Percentiles rank a stretch among this genome's conserved stretches.
These are phyloP conservation scores for Rhodotorula sphaerocarpa DNA, from an alignment of 768 basidiomycete species.

Conservation along the genomic window DNA sequence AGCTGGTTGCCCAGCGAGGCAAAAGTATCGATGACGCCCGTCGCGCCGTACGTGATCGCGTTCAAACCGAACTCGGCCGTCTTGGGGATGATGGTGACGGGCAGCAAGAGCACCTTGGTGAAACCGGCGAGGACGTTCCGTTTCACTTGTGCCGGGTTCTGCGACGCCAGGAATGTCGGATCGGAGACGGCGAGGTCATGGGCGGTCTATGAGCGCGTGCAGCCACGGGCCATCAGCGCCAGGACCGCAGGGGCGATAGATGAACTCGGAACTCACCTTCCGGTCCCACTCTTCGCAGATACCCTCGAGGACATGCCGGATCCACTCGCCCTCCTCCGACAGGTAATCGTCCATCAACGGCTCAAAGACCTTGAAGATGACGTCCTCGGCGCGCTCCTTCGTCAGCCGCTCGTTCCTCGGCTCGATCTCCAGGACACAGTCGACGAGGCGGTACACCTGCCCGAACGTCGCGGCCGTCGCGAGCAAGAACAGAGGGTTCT, in stretches of 20 bases:
- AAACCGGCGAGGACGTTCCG: slow-evolving; percentile 87
- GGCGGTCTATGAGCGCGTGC: slow-evolving; percentile 17
- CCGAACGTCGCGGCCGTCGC: slow-evolving; percentile 83
- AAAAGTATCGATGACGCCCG: slow-evolving; percentile 38
- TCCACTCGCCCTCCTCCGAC: slow-evolving; percentile 78
- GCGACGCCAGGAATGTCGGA: slow-evolving; percentile 65
- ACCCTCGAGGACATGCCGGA: slow-evolving; percentile 63
- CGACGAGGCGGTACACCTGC: slow-evolving; percentile 79
- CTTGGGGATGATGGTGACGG: slow-evolving; percentile 91
- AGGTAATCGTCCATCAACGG: slow-evolving; percentile 95
- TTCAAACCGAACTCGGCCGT: slow-evolving; percentile 49
- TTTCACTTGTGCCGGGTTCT: slow-evolving; percentile 85
- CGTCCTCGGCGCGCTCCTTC: slow-evolving; percentile 62
- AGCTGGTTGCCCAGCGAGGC: slow-evolving; percentile 24
- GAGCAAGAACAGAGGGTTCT: slow-evolving; percentile 63
- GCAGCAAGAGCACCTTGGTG: slow-evolving; percentile 75
- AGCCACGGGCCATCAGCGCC: no score
- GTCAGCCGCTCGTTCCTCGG: slow-evolving; percentile 44
- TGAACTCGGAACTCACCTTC: slow-evolving; percentile 49
- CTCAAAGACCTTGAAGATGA: slow-evolving; percentile 90
- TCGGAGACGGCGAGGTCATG: slow-evolving; percentile 26
- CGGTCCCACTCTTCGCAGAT: slow-evolving; percentile 75
- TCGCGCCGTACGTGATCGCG: slow-evolving; percentile 53
- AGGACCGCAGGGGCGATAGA: not conserved
- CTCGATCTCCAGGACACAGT: slow-evolving; percentile 59